Base-by-base conservation (phyloP, 2,329 filamentous ascomycete species). In the Fusarium sp. region DNA sequence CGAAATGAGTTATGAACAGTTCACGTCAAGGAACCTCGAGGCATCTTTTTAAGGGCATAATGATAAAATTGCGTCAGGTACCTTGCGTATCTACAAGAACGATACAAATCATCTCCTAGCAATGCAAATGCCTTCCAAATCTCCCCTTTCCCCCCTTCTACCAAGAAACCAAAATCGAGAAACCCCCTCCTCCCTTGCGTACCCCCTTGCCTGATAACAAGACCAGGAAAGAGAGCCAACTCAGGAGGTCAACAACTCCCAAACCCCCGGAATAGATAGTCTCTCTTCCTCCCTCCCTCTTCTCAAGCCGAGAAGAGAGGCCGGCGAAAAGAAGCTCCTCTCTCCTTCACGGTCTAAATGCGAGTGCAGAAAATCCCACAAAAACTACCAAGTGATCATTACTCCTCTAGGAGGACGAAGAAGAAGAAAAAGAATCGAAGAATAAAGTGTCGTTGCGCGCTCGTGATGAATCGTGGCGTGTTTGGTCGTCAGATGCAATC, bases 61-160 rank as follows among this genome's bases (percentile, higher is more conserved):
- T 68, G 68, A 70, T 69, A 63, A 68, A 71, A 73, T 63, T 77
- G 63, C 57, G 67, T 77, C 65, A 63, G 66, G 69, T 75, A 71
- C 69, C 66, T 68, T 74, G 73, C 45, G 59, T 69, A 77, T 78
- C 64, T 76, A 71, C 67, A 70, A 71, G 68, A 76, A 75, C 69
- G 76, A 73, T 63, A 74, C 65, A 73, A 65, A 59, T 69, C 69
- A 73, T 74, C 70, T 72, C 66, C 64, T 65, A 75, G 66, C 66
- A 69, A 71, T 72, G 73, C 73, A 70, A 72, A 71, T 68, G 63
- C 72, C 62, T 65, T 71, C 69, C 69, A 29, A 40, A 68, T 68
- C 65, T 66, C 45, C 42, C 33, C 52, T 56, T 31, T 20, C 42
- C 36, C 60, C 45, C 64, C 60, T 61, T 70, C 58, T 66, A 65